Evolutionary conservation across 176 grass and related monocot genomes (phyloP).

Genomic region (Triticum monococcum): DNA sequence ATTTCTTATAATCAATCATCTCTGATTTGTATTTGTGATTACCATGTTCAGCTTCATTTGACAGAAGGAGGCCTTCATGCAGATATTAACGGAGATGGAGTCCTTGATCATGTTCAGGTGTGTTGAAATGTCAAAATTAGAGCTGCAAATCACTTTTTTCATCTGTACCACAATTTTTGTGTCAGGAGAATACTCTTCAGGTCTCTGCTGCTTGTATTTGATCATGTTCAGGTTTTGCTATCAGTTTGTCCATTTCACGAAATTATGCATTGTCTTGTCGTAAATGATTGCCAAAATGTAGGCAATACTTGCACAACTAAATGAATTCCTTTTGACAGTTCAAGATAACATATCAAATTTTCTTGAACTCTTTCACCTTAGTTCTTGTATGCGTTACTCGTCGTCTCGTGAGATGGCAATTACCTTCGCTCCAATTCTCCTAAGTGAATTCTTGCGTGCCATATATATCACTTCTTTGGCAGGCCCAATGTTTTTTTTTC

Average conservation of each 20-base stretch:
- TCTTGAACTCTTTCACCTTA: too few relatives aligned
- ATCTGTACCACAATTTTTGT: neutral
- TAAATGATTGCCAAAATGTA: too few relatives aligned
- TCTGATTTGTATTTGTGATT: constrained; percentile 12
- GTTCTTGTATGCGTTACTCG: too few relatives aligned
- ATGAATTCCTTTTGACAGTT: too few relatives aligned
- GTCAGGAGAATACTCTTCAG: neutral
- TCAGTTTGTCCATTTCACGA: too few relatives aligned
- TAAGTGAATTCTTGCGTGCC: too few relatives aligned
- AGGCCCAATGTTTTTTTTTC: neutral
- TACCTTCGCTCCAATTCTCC: too few relatives aligned
- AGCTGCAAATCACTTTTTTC: neutral
- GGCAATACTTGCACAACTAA: too few relatives aligned
- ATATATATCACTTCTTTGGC: neutral
- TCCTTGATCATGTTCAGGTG: constrained; percentile 98
- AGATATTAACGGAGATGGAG: constrained; percentile 96
- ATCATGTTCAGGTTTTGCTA: too few relatives aligned
- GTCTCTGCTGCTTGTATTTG: neutral
- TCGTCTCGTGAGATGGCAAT: too few relatives aligned
- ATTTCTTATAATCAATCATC: neutral
- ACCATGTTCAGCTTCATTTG: constrained; percentile 70
- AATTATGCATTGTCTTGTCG: too few relatives aligned
- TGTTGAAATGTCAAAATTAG: constrained; percentile 7
- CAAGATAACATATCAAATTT: too few relatives aligned
- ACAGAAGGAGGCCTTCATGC: constrained; percentile 96